Evolutionary conservation across 441 rosid species (phyloP).

Genomic region (Erysimum cheiri): DNA sequence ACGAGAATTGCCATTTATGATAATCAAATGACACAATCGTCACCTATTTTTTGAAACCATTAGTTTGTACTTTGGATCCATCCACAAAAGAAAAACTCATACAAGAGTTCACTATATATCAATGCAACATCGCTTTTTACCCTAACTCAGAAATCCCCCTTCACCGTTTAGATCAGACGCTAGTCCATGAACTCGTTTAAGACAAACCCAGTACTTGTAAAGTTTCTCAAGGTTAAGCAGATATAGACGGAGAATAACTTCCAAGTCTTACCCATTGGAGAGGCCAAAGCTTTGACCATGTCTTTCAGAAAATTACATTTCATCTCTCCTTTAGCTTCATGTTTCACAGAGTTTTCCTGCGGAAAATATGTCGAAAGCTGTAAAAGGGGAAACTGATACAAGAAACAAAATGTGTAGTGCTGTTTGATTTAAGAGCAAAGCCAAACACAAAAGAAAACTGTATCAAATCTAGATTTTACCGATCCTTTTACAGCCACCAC

Average conservation of each 20-base stretch:
- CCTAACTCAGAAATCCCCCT: background rate
- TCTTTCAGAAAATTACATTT: background rate
- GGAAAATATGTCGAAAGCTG: conserved; percentile 34
- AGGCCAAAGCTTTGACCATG: conserved; percentile 7
- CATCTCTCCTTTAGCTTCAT: conserved; percentile 24
- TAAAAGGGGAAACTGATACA: conserved; percentile 31
- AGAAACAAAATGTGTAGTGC: background rate
- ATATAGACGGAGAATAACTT: background rate
- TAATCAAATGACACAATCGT: background rate
- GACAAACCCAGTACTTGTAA: background rate
- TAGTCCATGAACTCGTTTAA: background rate
- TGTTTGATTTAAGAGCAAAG: conserved; percentile 22
- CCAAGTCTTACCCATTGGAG: conserved; percentile 28
- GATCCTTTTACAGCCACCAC: conserved; percentile 39
- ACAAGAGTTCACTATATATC: background rate
- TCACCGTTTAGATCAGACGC: background rate
- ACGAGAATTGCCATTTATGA: too few species aligned
- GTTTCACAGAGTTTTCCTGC: conserved; percentile 35
- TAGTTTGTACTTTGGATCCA: background rate
- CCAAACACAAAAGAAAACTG: conserved; percentile 30
- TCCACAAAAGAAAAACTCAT: conserved; percentile 1
- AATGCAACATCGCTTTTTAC: background rate
- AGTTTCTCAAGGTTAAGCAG: background rate
- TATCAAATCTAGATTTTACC: conserved; percentile 39
- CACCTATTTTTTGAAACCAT: background rate